Evolutionary conservation across 805 yeast species (phyloP).

Genomic region (Sugiyamaella smithiae): DNA sequence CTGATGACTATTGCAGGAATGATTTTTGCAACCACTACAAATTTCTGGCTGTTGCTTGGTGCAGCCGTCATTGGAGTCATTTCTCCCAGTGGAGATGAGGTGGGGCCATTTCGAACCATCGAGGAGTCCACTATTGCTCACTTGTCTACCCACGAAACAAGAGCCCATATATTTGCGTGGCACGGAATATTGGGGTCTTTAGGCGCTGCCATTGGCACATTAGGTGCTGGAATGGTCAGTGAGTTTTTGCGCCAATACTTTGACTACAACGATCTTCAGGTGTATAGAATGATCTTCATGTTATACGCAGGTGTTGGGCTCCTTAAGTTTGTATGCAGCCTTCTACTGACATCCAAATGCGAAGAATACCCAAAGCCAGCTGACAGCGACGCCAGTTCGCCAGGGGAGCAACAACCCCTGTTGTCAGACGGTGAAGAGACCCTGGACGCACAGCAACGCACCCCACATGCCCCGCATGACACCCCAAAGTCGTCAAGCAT

Average conservation of each 20-base stretch:
- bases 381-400: neutral
- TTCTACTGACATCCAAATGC: slow-evolving; percentile 44
- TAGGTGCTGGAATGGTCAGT: slow-evolving; percentile 58
- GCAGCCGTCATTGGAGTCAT: slow-evolving; percentile 85
- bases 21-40: slow-evolving; percentile 55
- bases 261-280: slow-evolving; percentile 34
- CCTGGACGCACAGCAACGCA: neutral
- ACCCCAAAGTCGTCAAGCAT: neutral
- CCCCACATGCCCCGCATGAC: neutral
- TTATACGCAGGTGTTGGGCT: slow-evolving; percentile 55
- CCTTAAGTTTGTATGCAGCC: slow-evolving; percentile 44
- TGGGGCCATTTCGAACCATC: slow-evolving; percentile 84
- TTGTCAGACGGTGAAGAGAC: neutral
- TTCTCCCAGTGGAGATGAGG: slow-evolving; percentile 86
- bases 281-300: slow-evolving; percentile 58
- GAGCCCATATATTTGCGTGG: slow-evolving; percentile 74
- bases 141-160: slow-evolving; percentile 44
- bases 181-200: slow-evolving; percentile 66
- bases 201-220: slow-evolving; percentile 74
- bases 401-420: neutral
- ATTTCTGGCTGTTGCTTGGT: slow-evolving; percentile 51
- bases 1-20: slow-evolving; percentile 69
- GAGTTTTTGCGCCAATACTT: slow-evolving; percentile 43
- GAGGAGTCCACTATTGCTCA: slow-evolving; percentile 84
- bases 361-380: slow-evolving; percentile 34